Evolutionary conservation across 345 rosid species (phyloP).

Genomic region (Euclidium syriacum): DNA sequence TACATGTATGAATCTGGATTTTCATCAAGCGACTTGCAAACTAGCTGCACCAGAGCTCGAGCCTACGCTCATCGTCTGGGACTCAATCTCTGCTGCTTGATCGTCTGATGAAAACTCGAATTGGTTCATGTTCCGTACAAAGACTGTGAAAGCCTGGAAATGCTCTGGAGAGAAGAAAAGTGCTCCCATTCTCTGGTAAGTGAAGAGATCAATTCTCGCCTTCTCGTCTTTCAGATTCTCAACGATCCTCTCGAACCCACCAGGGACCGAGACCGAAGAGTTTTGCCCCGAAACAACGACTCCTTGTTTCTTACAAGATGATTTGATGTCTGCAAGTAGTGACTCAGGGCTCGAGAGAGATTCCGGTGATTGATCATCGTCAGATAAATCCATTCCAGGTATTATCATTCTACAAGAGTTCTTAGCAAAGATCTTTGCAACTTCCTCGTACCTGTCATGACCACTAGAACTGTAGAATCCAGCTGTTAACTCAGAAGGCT

Average conservation of each 20-base stretch:
- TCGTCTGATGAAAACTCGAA: slow-evolving; percentile 49
- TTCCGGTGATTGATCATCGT: slow-evolving; percentile 44
- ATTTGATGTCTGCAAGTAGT: slow-evolving; percentile 50
- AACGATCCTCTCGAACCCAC: slow-evolving; percentile 61
- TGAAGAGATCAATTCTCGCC: slow-evolving; percentile 43
- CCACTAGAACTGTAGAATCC: slow-evolving; percentile 61
- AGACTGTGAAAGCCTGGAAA: slow-evolving; percentile 67
- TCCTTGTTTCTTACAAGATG: slow-evolving; percentile 57
- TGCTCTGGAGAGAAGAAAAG: slow-evolving; percentile 92
- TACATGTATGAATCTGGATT: not conserved
- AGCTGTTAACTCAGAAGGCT: slow-evolving; percentile 70
- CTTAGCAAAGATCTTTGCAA: slow-evolving; percentile 56
- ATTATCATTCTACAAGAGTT: slow-evolving; percentile 79
- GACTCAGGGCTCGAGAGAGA: slow-evolving; percentile 60
- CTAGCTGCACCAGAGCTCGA: slow-evolving; percentile 26
- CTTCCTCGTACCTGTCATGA: slow-evolving; percentile 59
- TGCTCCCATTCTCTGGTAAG: slow-evolving; percentile 96
- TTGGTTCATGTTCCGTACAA: slow-evolving; percentile 57
- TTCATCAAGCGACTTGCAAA: slow-evolving; percentile 26
- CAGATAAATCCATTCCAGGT: slow-evolving; percentile 82
- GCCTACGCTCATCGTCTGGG: slow-evolving; percentile 8
- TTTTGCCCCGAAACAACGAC: slow-evolving; percentile 77
- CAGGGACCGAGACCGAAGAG: slow-evolving; percentile 35
- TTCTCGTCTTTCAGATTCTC: slow-evolving; percentile 44
- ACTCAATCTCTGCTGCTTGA: slow-evolving; percentile 36